Percentiles rank a stretch among this genome's conserved stretches.
These are phyloP conservation scores for Hibiscus mutabilis DNA, from an alignment of 345 rosid genomes.

Conservation along the genomic window DNA sequence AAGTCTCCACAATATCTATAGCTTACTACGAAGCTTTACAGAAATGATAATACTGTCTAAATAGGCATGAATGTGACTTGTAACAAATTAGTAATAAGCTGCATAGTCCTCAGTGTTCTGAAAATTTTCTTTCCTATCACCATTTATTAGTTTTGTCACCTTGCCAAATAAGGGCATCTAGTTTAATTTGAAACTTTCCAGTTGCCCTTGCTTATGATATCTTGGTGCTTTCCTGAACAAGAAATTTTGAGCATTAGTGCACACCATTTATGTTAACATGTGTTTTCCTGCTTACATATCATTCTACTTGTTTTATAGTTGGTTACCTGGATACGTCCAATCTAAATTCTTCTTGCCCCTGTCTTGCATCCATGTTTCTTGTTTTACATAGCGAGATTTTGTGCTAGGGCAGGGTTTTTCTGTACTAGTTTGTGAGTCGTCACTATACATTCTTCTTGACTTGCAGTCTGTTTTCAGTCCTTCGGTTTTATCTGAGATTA, in stretches of 20 bases:
- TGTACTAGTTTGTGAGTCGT: neutral
- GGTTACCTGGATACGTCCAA: neutral
- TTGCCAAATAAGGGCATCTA: neutral
- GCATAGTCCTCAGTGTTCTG: neutral
- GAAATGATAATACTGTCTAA: neutral
- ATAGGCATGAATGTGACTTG: neutral
- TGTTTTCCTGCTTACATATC: neutral
- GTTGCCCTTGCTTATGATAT: neutral
- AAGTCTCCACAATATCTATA: neutral
- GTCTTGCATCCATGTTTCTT: neutral
- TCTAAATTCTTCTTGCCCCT: neutral
- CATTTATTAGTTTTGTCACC: neutral
- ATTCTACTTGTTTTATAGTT: neutral
- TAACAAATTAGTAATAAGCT: neutral
- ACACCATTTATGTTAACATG: neutral
- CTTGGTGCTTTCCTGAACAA: neutral
- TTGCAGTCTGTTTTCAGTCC: constrained; percentile 77
- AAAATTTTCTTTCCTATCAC: neutral
- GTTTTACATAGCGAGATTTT: neutral
- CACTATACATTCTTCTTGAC: constrained; percentile 4
- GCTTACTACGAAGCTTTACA: neutral
- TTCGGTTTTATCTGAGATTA: constrained; percentile 69
- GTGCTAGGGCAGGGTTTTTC: neutral
- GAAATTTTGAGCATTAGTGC: neutral
- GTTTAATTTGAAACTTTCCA: neutral